These are phyloP conservation scores for Ganoderma lingzhi DNA, from an alignment of 1,284 basidiomycete species.

Conservation along the genomic window DNA sequence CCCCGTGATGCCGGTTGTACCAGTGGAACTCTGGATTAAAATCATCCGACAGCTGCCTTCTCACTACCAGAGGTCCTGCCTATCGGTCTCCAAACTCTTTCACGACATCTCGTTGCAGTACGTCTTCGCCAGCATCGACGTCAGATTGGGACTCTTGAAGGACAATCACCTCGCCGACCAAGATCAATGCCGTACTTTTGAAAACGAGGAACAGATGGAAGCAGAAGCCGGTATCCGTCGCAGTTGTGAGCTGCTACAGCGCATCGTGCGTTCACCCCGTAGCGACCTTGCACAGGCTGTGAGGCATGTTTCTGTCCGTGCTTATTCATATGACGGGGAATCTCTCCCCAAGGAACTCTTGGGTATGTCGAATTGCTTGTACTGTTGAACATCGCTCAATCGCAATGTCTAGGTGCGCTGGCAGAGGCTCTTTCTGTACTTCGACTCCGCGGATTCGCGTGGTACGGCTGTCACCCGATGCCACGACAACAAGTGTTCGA, in stretches of 20 bases:
- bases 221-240: neutral
- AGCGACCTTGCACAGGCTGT: neutral
- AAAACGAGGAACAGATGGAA: neutral
- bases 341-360: neutral
- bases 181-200: neutral
- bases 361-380: neutral
- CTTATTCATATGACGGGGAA: neutral
- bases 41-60: neutral
- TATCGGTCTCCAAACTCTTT: slow-evolving; percentile 7
- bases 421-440: neutral
- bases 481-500: neutral
- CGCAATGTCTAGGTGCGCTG: neutral
- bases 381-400: neutral
- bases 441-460: neutral
- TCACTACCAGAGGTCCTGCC: slow-evolving; percentile 3
- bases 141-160: slow-evolving; percentile 2
- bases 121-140: slow-evolving; percentile 7
- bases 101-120: slow-evolving; percentile 2
- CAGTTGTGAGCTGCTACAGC: neutral
- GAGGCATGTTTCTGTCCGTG: neutral
- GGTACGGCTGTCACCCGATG: neutral
- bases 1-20: neutral
- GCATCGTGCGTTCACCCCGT: neutral
- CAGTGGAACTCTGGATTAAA: neutral
- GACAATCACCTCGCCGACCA: neutral